These are phyloP conservation scores for Ophiocordyceps camponoti-saundersi DNA, from an alignment of 2,329 filamentous ascomycete species.

Conservation along the genomic window DNA sequence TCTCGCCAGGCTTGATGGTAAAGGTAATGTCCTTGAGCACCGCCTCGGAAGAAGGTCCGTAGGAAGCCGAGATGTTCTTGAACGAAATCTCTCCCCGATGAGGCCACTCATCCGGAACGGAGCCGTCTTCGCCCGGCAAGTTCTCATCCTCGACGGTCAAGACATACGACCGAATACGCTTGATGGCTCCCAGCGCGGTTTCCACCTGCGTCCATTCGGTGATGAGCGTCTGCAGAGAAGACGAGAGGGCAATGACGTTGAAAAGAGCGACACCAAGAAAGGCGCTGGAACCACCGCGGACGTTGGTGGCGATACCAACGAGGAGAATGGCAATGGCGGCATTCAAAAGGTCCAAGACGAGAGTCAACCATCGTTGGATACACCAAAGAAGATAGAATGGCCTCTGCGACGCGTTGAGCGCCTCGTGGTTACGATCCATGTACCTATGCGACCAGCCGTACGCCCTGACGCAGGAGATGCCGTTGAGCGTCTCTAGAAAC, in stretches of 20 bases:
- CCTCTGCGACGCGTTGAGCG: slow-evolving; percentile 17
- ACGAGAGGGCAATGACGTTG: slow-evolving; percentile 12
- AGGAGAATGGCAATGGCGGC: slow-evolving; percentile 27
- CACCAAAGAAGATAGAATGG: slow-evolving; percentile 24
- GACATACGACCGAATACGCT: slow-evolving; percentile 10
- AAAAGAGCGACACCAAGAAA: slow-evolving; percentile 11
- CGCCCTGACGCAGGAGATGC: slow-evolving; percentile 15
- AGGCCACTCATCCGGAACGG: slow-evolving; percentile 10
- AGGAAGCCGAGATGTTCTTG: slow-evolving; percentile 12
- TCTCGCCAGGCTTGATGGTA: slow-evolving; percentile 14
- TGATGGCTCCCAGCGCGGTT: slow-evolving; percentile 10
- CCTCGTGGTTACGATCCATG: slow-evolving; percentile 4
- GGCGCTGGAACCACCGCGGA: slow-evolving; percentile 12
- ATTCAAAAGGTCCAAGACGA: slow-evolving; percentile 28
- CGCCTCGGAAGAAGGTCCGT: slow-evolving; percentile 6
- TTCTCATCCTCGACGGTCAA: slow-evolving; percentile 8
- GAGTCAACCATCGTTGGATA: slow-evolving; percentile 30
- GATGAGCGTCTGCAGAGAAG: slow-evolving; percentile 13
- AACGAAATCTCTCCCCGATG: slow-evolving; percentile 9
- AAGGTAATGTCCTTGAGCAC: slow-evolving; percentile 14
- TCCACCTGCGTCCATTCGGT: slow-evolving; percentile 15
- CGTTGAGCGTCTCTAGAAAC: slow-evolving; percentile 11
- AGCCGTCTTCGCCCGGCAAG: slow-evolving; percentile 4
- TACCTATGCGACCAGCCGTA: slow-evolving; percentile 13
- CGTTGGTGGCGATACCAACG: slow-evolving; percentile 22